phyloP scores from a whole-genome alignment of 176 grass and related monocot species.

The Luzula sylvatica region DNA sequence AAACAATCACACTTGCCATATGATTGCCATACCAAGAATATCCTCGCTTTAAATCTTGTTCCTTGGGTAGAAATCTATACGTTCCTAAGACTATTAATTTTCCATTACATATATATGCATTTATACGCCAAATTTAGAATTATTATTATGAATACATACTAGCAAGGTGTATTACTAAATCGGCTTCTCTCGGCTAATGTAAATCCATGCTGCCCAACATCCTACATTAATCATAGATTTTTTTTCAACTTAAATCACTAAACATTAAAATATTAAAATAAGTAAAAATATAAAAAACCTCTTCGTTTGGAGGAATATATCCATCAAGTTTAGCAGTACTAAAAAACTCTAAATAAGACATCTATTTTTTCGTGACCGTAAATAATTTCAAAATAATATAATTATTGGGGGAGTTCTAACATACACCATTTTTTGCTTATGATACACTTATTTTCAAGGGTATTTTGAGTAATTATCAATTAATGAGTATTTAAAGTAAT shows the following conservation, averaged over 20 bases:
- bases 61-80: conserved; percentile 76
- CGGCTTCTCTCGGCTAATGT: conserved; percentile 71
- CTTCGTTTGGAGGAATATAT: conserved; percentile 75
- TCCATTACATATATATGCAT: conserved; percentile 61
- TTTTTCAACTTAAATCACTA: neutral
- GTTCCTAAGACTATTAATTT: conserved; percentile 94
- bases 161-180: conserved; percentile 57
- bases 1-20: conserved; percentile 78
- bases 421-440: no score
- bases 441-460: no score
- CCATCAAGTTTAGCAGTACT: conserved; percentile 85
- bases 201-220: conserved; percentile 90
- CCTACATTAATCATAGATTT: conserved; percentile 38
- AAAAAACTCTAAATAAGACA: conserved; percentile 92
- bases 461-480: no score
- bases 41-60: conserved; percentile 70
- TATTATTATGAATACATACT: conserved; percentile 35
- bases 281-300: conserved; percentile 27
- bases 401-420: no score
- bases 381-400: conserved; percentile 26
- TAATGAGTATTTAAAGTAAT: no score
- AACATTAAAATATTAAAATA: neutral
- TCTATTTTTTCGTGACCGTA: conserved; percentile 79
- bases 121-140: conserved; percentile 13
- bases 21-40: conserved; percentile 93